Base-by-base conservation (phyloP, 2,329 filamentous ascomycete genomes). In the Aureobasidium subglaciale region DNA sequence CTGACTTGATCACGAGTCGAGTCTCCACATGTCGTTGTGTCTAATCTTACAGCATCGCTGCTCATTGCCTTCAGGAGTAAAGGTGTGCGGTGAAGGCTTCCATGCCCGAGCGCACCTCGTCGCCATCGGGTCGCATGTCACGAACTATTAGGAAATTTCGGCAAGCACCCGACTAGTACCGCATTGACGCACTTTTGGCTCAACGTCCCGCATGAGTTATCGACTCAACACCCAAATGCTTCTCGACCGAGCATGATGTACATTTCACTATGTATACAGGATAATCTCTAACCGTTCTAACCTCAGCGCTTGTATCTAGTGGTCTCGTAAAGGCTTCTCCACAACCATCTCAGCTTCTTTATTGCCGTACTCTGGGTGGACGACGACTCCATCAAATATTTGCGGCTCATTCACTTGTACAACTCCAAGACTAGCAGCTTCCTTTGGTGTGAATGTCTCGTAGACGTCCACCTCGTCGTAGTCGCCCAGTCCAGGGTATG, bases 391-490 rank as follows among this genome's bases (percentile, higher is more conserved):
- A 27, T 45, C 25, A 5, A 56, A 20, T 15, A 50, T 13, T 20
- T 52, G 30, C 27, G 13, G 22, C 29, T 22, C 53, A 7, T 64
- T 61, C n/a, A 65, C 53, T 5, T 68, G 65, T n/a, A 64, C 56
- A n/a, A 75, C 63, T 4, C 72, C 71, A 30, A 74, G 57, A 48
- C 68, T 71, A 4, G 62, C 66, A 18, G 74, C 74, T 63, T 78
- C 75, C 10, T 64, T 62, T 1, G 63, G 56, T 0, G 73, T 75
- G 55, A 78, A 77, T 0, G 74, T 76, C 18, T 71, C 73, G 53
- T 73, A 78, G 11, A 71, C 48, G 58, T 78, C 75, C 7, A 70
- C 60, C 4, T 71, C 64, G 48, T 79, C 75, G 34, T 70, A 73
- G 55, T 74, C 68, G 15, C 72, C 74, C 62, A 73, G 64, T 8